Evolutionary conservation across 106 monocot genomes (phyloP), one percentile per base, ranked within the genome.

Genomic region (Apostasia shenzhenica): DNA sequence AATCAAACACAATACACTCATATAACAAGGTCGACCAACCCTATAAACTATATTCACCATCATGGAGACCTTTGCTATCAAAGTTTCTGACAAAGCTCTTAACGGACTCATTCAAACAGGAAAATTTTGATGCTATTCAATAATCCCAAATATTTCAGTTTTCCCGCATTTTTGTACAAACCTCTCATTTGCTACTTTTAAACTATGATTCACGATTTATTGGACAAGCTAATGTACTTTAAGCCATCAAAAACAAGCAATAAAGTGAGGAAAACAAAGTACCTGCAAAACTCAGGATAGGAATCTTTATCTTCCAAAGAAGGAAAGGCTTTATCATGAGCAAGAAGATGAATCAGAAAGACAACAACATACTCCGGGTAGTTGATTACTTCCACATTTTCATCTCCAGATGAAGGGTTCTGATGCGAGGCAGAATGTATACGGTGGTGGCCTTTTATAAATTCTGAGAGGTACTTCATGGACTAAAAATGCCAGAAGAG

Each of bases 271-370:
- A 65, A 13, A 58, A 50, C 14, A 55, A n/a, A 68, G 3, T 76
- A 91, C 94, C 88, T 82, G 73, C 74, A 88, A 61, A 91, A 78
- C 37, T 70, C 76, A 38, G 73, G 82, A 82, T 81, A 91, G 70
- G 62, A 67, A 74, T 73, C 77, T 46, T 77, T 73, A 66, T 89
- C 76, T 55, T 72, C 71, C 72, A 76, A 89, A 46, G 74, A 72
- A 61, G 92, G 86, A 58, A 95, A 89, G 11, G 45, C 63, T 40
- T 39, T 52, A 73, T 82, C 77, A 84, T 92, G 84, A 70, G 84
- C 91, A 75, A 95, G 88, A 72, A 84, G 14, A 82, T 89, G 86
- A 68, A 91, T 72, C 62, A 95, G 69, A 59, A 84, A 95, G 55
- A 91, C 91, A 44, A 89, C 65, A 52, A 82, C 75, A 84, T 91